A percentile compares a stretch with the other conserved stretches of the same genome.
Evolutionary conservation across 2,329 filamentous ascomycete genomes (phyloP).

Genomic region (Zymoseptoria pseudotritici): DNA sequence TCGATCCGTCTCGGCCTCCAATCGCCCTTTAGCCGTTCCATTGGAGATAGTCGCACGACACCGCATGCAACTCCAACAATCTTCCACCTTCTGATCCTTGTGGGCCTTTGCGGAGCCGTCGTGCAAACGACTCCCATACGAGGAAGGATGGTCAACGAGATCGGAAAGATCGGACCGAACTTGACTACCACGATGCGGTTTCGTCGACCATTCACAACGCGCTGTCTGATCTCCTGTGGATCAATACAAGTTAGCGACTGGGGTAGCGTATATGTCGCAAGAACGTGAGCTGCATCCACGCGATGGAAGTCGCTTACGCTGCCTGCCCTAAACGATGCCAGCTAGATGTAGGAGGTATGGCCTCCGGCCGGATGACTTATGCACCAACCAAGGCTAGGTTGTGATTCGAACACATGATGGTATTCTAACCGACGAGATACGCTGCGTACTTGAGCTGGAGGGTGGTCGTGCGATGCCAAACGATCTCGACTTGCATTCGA

Average conservation of each 20-base stretch:
- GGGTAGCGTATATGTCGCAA: background rate
- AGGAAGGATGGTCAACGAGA: background rate
- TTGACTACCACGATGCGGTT: background rate
- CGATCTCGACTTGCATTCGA: background rate
- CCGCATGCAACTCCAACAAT: background rate
- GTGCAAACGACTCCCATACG: background rate
- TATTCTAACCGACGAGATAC: background rate
- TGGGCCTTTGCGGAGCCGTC: background rate
- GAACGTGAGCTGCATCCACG: too few species aligned
- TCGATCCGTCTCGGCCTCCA: background rate
- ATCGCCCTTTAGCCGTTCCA: background rate
- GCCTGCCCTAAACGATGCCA: background rate
- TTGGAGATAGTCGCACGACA: background rate
- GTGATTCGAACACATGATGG: background rate
- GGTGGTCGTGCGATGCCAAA: background rate
- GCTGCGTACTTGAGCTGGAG: too few species aligned
- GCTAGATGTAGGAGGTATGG: background rate
- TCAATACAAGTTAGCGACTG: background rate
- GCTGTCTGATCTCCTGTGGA: background rate
- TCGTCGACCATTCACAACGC: too few species aligned
- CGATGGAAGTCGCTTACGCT: background rate
- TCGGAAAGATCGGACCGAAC: too few species aligned
- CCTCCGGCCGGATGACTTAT: background rate
- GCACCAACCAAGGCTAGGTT: background rate
- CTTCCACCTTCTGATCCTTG: background rate